phyloP scores from a whole-genome alignment of 345 rosid species.

The Eucalyptus victrix region DNA sequence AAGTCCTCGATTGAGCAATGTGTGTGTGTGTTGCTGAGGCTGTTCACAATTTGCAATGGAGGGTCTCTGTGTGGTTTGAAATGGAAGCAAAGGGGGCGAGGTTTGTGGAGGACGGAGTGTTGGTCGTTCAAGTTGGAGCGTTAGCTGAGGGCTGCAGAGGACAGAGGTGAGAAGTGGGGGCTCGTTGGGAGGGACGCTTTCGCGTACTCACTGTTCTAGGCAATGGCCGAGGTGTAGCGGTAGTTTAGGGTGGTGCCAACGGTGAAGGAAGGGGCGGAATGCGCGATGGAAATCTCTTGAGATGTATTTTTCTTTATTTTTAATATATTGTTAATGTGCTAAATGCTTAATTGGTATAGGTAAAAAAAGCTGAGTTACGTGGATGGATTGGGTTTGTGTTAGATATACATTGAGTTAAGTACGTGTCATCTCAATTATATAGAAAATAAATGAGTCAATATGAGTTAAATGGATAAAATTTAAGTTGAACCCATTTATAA shows the following conservation, averaged over 20 bases:
- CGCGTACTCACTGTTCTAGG: slow-evolving; percentile 17
- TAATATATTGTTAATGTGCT: neutral
- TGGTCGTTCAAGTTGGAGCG: slow-evolving; percentile 26
- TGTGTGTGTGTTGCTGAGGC: neutral
- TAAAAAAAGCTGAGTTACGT: neutral
- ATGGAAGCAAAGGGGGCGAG: neutral
- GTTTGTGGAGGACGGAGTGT: slow-evolving; percentile 28
- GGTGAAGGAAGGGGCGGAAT: neutral
- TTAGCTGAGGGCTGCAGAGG: slow-evolving; percentile 9
- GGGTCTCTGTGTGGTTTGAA: neutral
- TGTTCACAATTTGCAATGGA: neutral
- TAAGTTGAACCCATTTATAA: neutral
- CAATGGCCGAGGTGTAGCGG: slow-evolving; percentile 12
- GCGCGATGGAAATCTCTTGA: neutral
- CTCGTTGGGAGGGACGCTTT: slow-evolving; percentile 18
- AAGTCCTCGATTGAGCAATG: neutral
- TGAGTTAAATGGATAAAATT: no score
- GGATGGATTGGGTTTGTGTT: neutral
- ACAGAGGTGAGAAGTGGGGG: slow-evolving; percentile 7
- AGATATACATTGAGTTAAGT: no score
- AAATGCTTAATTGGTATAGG: neutral
- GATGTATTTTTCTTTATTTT: neutral
- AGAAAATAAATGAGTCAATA: neutral
- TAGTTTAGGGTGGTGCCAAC: slow-evolving; percentile 33
- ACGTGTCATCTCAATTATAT: neutral